Percentiles rank a stretch among this genome's conserved stretches.
phyloP scores from a whole-genome alignment of 2,329 filamentous ascomycete species.

The Trichoderma brevicompactum region DNA sequence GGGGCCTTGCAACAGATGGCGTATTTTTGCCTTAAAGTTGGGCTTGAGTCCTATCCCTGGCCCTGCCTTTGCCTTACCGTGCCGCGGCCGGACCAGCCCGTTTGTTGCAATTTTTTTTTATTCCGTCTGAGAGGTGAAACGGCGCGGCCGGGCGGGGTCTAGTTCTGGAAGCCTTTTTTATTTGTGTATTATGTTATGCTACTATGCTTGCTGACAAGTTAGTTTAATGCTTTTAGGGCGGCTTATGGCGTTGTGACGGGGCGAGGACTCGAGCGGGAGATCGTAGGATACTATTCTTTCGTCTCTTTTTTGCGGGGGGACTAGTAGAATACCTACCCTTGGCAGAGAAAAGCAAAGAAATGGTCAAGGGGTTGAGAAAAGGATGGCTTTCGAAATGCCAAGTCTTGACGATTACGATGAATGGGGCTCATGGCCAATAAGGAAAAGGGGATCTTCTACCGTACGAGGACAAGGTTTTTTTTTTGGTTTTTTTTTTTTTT shows the following conservation, averaged over 20 bases:
- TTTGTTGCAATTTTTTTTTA: background rate
- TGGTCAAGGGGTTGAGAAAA: background rate
- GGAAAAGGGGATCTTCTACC: slow-evolving; percentile 6
- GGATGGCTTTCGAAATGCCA: background rate
- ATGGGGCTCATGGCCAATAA: background rate
- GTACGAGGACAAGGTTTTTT: background rate
- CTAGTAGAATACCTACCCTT: too few relatives aligned
- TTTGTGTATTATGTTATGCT: background rate
- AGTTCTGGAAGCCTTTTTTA: slow-evolving; percentile 5
- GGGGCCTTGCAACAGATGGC: slow-evolving; percentile 9
- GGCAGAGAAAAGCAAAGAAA: too few relatives aligned
- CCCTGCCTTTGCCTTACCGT: background rate
- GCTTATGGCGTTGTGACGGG: too few relatives aligned
- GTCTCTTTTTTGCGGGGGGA: background rate
- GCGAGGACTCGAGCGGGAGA: too few relatives aligned
- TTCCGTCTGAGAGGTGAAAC: slow-evolving; percentile 18
- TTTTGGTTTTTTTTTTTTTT: too few relatives aligned
- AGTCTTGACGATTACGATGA: background rate
- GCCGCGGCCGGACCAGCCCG: slow-evolving; percentile 6
- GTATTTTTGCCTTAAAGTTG: slow-evolving; percentile 12
- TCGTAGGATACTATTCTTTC: background rate
- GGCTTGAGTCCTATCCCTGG: slow-evolving; percentile 1
- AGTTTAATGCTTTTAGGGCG: too few relatives aligned
- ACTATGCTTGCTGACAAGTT: too few relatives aligned
- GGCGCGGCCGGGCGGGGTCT: background rate